Evolutionary conservation across 2,329 filamentous ascomycete genomes (phyloP).

Genomic region (Monilinia fructicola): DNA sequence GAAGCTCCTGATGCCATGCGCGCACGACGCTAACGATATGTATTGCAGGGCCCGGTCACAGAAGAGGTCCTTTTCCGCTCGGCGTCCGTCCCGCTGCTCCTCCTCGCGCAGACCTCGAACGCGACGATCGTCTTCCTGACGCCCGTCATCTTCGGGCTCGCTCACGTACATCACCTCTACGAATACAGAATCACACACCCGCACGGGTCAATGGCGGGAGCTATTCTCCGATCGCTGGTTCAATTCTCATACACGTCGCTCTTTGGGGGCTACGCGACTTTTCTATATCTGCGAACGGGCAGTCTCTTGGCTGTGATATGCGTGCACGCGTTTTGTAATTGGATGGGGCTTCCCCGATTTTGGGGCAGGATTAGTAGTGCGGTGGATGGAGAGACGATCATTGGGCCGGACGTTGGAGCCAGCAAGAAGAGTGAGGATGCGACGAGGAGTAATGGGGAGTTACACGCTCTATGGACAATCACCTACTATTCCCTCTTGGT

Average conservation of each 20-base stretch:
- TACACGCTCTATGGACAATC: slow-evolving; percentile 64
- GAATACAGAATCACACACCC: slow-evolving; percentile 85
- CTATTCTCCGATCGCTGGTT: slow-evolving; percentile 70
- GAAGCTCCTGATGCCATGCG: not conserved
- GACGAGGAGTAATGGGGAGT: slow-evolving; percentile 30
- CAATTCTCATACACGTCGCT: slow-evolving; percentile 89
- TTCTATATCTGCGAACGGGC: slow-evolving; percentile 81
- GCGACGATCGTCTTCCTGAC: slow-evolving; percentile 71
- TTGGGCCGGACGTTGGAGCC: slow-evolving; percentile 34
- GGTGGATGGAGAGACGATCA: slow-evolving; percentile 30
- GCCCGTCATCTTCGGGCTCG: slow-evolving; percentile 87
- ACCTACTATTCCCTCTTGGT: slow-evolving; percentile 78
- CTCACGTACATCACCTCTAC: slow-evolving; percentile 94
- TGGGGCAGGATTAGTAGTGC: slow-evolving; percentile 69
- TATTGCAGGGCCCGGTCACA: slow-evolving; percentile 71
- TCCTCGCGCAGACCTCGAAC: slow-evolving; percentile 59
- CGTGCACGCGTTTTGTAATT: slow-evolving; percentile 89
- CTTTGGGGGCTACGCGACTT: slow-evolving; percentile 91
- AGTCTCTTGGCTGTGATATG: slow-evolving; percentile 73
- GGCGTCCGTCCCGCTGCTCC: slow-evolving; percentile 76
- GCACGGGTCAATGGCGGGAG: slow-evolving; percentile 59
- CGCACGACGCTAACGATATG: not conserved
- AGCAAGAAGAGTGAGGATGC: slow-evolving; percentile 45
- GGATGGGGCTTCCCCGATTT: slow-evolving; percentile 81
- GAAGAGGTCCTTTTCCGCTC: slow-evolving; percentile 95